Base-by-base conservation (phyloP, 495 filamentous ascomycete genomes). In the Saxophila tyrrhenica region DNA sequence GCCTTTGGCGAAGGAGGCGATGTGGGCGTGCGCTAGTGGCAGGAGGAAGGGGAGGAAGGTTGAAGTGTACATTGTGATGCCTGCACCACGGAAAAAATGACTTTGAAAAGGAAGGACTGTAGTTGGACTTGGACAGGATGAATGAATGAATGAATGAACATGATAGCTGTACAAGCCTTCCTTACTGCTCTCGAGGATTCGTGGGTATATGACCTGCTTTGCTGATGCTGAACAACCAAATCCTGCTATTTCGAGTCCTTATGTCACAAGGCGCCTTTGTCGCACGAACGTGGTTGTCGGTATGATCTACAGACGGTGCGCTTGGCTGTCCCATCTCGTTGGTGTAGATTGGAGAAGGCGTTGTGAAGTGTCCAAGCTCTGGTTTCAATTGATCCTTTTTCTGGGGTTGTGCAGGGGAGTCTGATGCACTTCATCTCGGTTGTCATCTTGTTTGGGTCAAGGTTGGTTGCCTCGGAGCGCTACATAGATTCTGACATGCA, bases 1-100 rank as follows among this genome's bases (percentile, higher is more conserved):
- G 52, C 75, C 75, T 56, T 69, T 68, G 1, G 60, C 62, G 58
- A 65, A 78, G 13, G 71, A 68, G 0, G 67, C 74, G 20, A 69
- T 68, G 57, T 78, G 75, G 32, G 70, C 75, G 23, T 63, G 59
- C 21, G 64, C 60, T 15, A 48, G 45, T 7, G 24, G 21, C 22
- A 48, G 19, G n/a, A 48, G 8, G 45, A 24, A 15, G 11, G 45
- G 19, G 8, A 48, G 45, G 16, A 23, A 24, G 21, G 21, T 21
- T 9, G 29, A 5, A 35, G 5, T 35, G 29, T 35, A 13, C 5
- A 7, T 5, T 35, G 29, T 35, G 29, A 13, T 35, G 29, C 29
- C 29, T 35, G 29, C 29, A 35, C 29, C 29, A 35, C 29, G n/a
- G n/a, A n/a, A n/a, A n/a, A 35, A 35, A 35, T 35, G 29, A 35